These are phyloP conservation scores for Oxyria digyna DNA, from an alignment of 148 eudicot species.

Conservation along the genomic window DNA sequence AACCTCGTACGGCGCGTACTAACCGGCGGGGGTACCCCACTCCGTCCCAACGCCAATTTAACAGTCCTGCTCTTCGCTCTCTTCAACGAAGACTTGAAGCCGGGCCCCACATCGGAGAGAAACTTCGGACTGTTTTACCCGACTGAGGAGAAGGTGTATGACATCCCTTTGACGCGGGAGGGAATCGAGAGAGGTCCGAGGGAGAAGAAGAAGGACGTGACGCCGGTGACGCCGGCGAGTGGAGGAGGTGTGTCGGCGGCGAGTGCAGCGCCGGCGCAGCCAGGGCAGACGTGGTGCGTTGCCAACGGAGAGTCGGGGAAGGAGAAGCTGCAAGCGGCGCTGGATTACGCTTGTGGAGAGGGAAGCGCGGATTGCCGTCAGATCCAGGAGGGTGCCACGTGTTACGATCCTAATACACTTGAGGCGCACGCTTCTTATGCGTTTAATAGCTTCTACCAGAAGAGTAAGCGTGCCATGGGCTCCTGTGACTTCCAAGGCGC, in stretches of 20 bases:
- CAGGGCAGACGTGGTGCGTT: conserved; percentile 73
- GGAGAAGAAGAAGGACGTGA: conserved; percentile 10
- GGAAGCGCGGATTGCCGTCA: conserved; percentile 82
- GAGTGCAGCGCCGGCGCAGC: conserved; percentile 10
- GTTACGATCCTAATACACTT: conserved; percentile 77
- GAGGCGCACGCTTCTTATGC: conserved; percentile 89
- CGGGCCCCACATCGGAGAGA: conserved; percentile 69
- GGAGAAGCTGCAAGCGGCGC: conserved; percentile 60
- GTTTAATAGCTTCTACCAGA: conserved; percentile 84
- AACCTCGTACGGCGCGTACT: conserved; percentile 47
- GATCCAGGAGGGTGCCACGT: conserved; percentile 71
- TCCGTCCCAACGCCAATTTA: conserved; percentile 52
- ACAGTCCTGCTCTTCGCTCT: conserved; percentile 71
- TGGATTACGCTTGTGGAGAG: conserved; percentile 87
- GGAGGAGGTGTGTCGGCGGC: conserved; percentile 12
- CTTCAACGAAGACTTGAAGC: conserved; percentile 74
- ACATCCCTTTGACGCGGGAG: conserved; percentile 46
- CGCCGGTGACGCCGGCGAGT: conserved; percentile 8
- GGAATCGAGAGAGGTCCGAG: conserved; percentile 25
- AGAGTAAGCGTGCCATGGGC: conserved; percentile 43
- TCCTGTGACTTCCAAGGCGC: conserved; percentile 81
- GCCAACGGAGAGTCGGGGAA: conserved; percentile 48
- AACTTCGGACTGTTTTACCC: conserved; percentile 92
- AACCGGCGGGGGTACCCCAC: conserved; percentile 80
- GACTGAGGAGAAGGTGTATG: conserved; percentile 44